These are phyloP conservation scores for Escovopsis sp. DNA, from an alignment of 2,329 filamentous ascomycete genomes.

Conservation along the genomic window DNA sequence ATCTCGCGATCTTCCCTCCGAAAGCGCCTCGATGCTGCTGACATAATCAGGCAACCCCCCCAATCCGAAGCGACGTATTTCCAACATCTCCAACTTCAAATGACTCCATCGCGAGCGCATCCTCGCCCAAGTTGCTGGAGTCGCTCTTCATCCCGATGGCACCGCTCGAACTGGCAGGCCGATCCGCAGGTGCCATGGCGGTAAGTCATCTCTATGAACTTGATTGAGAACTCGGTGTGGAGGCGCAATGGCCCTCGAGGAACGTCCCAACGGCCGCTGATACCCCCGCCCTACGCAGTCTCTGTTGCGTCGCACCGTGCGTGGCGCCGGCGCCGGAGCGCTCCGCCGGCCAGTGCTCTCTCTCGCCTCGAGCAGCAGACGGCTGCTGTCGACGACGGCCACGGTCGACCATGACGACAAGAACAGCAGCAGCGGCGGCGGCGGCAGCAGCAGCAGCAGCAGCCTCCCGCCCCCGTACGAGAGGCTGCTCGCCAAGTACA, in stretches of 20 bases:
- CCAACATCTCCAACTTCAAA: conserved; percentile 10
- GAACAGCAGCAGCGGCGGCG: too few species aligned
- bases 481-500: conserved; percentile 63
- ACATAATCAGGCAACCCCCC: conserved; percentile 4
- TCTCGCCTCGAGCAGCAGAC: conserved; percentile 12
- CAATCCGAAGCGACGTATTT: conserved; percentile 22
- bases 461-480: conserved; percentile 59
- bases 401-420: conserved; percentile 6
- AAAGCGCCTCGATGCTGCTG: too few species aligned
- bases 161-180: conserved; percentile 33
- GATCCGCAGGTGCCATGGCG: conserved; percentile 31
- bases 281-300: conserved; percentile 18
- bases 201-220: conserved; percentile 16
- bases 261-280: conserved; percentile 4
- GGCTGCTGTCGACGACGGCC: conserved; percentile 22
- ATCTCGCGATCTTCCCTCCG: too few species aligned
- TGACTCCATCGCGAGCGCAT: background rate
- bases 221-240: too few species aligned
- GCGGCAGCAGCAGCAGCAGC: too few species aligned
- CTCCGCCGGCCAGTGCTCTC: conserved; percentile 2
- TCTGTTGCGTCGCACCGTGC: conserved; percentile 20
- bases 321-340: conserved; percentile 10
- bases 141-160: conserved; percentile 22
- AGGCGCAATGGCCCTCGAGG: too few species aligned
- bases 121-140: background rate